Conservation (phyloP, 1,284 basidiomycete species). For the Ceratobasidium sp. region DNA sequence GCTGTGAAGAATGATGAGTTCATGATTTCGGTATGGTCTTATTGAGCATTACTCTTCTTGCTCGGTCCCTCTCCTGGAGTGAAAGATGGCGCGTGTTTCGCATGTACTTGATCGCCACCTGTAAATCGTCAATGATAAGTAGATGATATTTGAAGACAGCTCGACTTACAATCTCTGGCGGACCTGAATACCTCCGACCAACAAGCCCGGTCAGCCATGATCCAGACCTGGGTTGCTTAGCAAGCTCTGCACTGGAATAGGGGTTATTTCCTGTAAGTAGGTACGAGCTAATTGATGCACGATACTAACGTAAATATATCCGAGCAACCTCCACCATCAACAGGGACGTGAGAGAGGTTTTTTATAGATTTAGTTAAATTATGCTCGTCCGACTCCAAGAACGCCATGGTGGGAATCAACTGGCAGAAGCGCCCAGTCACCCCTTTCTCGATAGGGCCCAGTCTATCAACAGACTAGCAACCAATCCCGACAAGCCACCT, state of each 20-base stretch:
- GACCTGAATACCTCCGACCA: too few species aligned
- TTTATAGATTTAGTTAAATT: not conserved
- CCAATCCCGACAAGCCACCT: too few species aligned
- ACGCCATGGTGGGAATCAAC: not conserved
- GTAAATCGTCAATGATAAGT: not conserved
- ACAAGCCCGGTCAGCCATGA: too few species aligned
- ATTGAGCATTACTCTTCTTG: too few species aligned
- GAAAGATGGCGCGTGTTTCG: too few species aligned
- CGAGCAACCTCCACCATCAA: not conserved
- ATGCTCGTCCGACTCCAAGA: not conserved
- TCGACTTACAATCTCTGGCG: not conserved
- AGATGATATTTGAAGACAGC: not conserved
- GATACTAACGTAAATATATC: not conserved
- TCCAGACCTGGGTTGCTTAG: too few species aligned
- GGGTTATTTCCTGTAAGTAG: too few species aligned
- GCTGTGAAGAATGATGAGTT: not conserved
- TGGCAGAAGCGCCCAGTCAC: not conserved
- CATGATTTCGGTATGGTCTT: too few species aligned
- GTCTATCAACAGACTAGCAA: too few species aligned
- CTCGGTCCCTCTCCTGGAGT: too few species aligned
- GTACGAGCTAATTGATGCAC: not conserved
- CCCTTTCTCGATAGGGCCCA: too few species aligned
- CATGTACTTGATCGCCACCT: constrained; percentile 21
- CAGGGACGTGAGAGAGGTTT: not conserved
- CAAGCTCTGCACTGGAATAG: too few species aligned